Evolutionary conservation across 306 rosid genomes (phyloP).

Genomic region (Lathyrus oleraceus): DNA sequence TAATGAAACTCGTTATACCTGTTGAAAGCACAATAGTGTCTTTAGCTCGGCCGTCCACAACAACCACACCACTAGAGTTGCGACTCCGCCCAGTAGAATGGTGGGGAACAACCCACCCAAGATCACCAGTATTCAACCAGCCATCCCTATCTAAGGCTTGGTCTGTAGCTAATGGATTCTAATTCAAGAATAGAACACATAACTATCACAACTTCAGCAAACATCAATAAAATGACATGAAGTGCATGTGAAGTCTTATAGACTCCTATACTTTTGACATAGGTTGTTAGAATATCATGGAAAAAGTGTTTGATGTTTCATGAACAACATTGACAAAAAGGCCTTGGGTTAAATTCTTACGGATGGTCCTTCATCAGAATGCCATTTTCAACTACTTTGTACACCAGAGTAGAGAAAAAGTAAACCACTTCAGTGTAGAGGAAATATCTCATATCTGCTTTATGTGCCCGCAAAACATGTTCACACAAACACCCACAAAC

Average conservation of each 20-base stretch:
- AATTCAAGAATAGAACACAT: constrained; percentile 32
- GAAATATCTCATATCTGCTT: too few relatives aligned
- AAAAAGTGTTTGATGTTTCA: constrained; percentile 1
- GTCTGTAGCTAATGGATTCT: constrained; percentile 76
- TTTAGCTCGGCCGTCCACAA: constrained; percentile 88
- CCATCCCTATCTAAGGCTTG: constrained; percentile 69
- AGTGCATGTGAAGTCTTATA: constrained; percentile 8
- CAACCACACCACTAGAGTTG: constrained; percentile 65
- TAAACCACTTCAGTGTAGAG: too few relatives aligned
- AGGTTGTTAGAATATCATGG: constrained; percentile 6
- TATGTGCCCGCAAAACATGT: too few relatives aligned
- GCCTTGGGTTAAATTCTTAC: not conserved
- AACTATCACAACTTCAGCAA: constrained; percentile 25
- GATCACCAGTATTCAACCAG: constrained; percentile 87
- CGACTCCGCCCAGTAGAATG: constrained; percentile 78
- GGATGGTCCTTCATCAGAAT: too few relatives aligned
- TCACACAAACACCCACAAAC: not conserved
- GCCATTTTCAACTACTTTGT: too few relatives aligned
- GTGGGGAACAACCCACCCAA: constrained; percentile 87
- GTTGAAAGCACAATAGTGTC: constrained; percentile 91
- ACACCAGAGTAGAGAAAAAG: too few relatives aligned
- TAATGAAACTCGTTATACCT: constrained; percentile 46
- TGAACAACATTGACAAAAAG: constrained; percentile 5
- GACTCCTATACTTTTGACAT: constrained; percentile 12
- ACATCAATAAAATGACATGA: constrained; percentile 3